Evolutionary conservation across 805 yeast species (phyloP), one percentile per base, ranked within the genome.

Genomic region (Candida adriatica): DNA sequence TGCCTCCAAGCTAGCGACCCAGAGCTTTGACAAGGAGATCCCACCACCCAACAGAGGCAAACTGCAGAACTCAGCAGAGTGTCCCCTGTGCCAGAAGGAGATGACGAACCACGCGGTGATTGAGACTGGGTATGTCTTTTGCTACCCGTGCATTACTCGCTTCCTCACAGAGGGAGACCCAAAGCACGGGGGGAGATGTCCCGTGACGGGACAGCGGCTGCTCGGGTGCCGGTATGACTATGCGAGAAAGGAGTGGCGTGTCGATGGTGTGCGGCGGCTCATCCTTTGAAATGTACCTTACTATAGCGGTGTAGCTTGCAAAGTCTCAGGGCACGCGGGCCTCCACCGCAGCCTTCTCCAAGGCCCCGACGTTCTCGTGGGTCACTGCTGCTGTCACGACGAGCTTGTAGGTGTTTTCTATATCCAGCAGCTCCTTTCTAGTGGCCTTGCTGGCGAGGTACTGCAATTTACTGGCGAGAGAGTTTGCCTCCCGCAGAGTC

Each of bases 61-160:
- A 4, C 25, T 15, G 27, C 49, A 47, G 20, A 46, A 42, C 5
- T 88, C 48, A n/a, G 38, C 36, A 9, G 37, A 41, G 2, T 90
- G 96, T 56, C 84, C 88, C 1, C 51, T 90, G 10, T 90, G 97
- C 50, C 57, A 68, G 17, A 56, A 73, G 8, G 61, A 54, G 13
- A 71, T 87, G 10, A 70, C 70, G 19, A 86, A 84, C 46, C 95
- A 95, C 4, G 85, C 95, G 0, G 73, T 81, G 9, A 74, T 90
- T 21, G 97, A 88, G 51, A 86, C 97, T 0, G 98, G 98, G 0
- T 78, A 75, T 41, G 94, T 86, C 0, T 83, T 80, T 45, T 87
- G 96, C 56, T 87, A 88, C 55, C 75, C 84, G 9, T 92, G 97
- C 56, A 85, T 88, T 11, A 75, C 74, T 48, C 69, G 71, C 29